These are phyloP conservation scores for Chamaecyparis obtusa DNA, from an alignment of 75 land plant genomes.

Conservation along the genomic window DNA sequence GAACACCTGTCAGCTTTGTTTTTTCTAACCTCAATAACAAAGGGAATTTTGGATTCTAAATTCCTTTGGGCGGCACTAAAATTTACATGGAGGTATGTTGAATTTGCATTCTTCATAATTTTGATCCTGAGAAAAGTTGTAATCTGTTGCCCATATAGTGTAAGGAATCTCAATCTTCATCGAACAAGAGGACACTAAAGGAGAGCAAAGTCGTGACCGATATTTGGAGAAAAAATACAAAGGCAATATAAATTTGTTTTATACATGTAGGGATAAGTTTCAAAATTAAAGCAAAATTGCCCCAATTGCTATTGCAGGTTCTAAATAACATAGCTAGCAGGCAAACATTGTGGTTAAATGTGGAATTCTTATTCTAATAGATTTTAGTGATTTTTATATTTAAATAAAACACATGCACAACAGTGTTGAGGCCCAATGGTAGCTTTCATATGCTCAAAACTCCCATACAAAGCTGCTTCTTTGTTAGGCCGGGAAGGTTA, in stretches of 20 bases:
- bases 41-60: neutral
- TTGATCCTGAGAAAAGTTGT: neutral
- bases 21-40: neutral
- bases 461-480: no score
- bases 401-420: no score
- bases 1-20: neutral
- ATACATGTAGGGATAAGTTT: neutral
- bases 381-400: no score
- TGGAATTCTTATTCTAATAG: no score
- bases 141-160: neutral
- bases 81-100: slow-evolving; percentile 1
- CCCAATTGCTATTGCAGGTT: neutral
- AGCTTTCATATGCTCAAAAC: no score
- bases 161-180: neutral
- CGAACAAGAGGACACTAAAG: neutral
- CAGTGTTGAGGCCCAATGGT: no score
- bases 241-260: neutral
- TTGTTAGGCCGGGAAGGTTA: no score
- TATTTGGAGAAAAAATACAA: neutral
- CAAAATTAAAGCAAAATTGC: neutral
- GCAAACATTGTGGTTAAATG: no score
- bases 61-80: neutral
- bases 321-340: no score
- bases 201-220: neutral
- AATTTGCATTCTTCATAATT: neutral